Evolutionary conservation across 2,329 filamentous ascomycete species (phyloP).

Genomic region (Fusarium buharicum): DNA sequence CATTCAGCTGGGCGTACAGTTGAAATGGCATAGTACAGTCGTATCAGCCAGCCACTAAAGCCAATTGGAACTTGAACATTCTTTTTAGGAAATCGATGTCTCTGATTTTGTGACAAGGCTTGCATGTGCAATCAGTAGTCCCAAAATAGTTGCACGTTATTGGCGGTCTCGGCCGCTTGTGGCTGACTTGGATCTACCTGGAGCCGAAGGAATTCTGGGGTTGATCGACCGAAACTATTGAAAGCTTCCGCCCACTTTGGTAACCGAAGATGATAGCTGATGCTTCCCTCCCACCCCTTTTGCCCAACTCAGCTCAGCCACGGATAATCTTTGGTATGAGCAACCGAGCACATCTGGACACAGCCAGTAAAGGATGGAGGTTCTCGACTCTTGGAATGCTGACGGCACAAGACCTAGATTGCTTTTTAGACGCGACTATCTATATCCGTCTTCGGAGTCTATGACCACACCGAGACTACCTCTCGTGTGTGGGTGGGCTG

Average conservation of each 20-base stretch:
- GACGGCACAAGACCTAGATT: constrained; percentile 10
- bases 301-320: constrained; percentile 16
- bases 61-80: constrained; percentile 9
- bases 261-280: no score
- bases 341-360: background rate
- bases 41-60: constrained; percentile 24
- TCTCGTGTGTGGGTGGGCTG: background rate
- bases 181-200: constrained; percentile 1
- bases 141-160: background rate
- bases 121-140: constrained; percentile 9
- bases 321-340: background rate
- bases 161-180: constrained; percentile 9
- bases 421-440: constrained; percentile 2
- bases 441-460: background rate
- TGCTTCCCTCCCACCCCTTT: background rate
- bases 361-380: background rate
- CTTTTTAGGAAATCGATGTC: background rate
- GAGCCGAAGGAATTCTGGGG: constrained; percentile 16
- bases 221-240: constrained; percentile 21
- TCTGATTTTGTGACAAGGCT: constrained; percentile 11
- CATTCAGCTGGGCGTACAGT: no score
- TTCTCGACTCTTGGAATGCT: constrained; percentile 3
- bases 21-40: no score
- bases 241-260: constrained; percentile 10
- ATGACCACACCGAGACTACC: background rate